A percentile compares a stretch with the other conserved stretches of the same genome.
Conservation (phyloP, 495 filamentous ascomycete genomes). For the Penicillium paxilli region DNA sequence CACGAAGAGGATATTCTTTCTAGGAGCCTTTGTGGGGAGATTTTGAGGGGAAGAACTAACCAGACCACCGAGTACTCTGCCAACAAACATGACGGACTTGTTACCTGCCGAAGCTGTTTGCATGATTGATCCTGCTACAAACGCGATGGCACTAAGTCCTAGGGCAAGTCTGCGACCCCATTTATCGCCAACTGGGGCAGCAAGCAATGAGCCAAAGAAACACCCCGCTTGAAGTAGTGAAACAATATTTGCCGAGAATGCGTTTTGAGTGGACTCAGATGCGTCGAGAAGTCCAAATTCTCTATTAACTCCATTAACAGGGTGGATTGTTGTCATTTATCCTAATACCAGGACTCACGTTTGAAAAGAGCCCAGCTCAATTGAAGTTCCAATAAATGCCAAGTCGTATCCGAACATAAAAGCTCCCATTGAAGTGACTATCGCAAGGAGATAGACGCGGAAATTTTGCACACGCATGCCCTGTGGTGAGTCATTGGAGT, state of each 20-base stretch:
- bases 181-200: conserved; percentile 33
- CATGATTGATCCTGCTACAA: conserved; percentile 51
- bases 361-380: conserved; percentile 13
- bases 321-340: too few species aligned
- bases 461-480: too few species aligned
- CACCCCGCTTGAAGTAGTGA: conserved; percentile 56
- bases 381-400: conserved; percentile 22
- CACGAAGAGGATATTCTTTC: too few species aligned
- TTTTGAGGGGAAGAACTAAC: too few species aligned
- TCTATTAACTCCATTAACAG: too few species aligned
- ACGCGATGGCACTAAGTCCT: conserved; percentile 45
- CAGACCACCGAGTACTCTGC: conserved; percentile 11
- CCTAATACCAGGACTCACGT: too few species aligned
- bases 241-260: conserved; percentile 57
- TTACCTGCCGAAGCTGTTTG: conserved; percentile 46
- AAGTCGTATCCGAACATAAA: conserved; percentile 21
- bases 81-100: not conserved
- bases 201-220: conserved; percentile 37
- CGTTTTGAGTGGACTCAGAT: conserved; percentile 7
- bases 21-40: too few species aligned
- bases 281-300: conserved; percentile 11
- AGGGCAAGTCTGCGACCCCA: conserved; percentile 54
- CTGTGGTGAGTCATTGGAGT: too few species aligned
- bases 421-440: conserved; percentile 19
- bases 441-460: conserved; percentile 20